Conservation (phyloP, 1,284 basidiomycete genomes). For the Phellopilus nigrolimitatus region DNA sequence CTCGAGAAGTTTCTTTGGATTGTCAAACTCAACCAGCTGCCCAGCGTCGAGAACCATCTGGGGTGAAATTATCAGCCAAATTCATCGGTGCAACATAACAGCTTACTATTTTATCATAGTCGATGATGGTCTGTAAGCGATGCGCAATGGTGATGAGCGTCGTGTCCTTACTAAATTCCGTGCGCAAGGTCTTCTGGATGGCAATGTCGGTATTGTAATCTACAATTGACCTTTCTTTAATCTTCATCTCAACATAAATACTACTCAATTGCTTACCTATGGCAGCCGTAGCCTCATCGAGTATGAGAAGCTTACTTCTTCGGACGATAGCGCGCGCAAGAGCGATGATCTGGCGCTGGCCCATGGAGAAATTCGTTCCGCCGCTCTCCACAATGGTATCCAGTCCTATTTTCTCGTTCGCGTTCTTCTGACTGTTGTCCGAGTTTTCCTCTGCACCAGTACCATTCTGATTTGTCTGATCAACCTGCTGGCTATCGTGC, state of each 20-base stretch:
- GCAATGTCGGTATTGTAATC: conserved; percentile 30
- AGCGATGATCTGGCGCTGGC: conserved; percentile 36
- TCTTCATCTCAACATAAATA: too few relatives aligned
- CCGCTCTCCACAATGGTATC: conserved; percentile 17
- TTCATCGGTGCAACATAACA: too few relatives aligned
- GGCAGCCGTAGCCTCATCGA: conserved; percentile 32
- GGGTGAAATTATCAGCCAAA: too few relatives aligned
- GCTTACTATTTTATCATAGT: conserved; percentile 23
- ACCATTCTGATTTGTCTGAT: conserved; percentile 39
- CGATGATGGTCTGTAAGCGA: conserved; percentile 34
- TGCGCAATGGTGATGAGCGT: conserved; percentile 67
- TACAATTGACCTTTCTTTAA: neutral
- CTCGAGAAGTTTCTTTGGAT: too few relatives aligned
- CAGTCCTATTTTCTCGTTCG: conserved; percentile 10
- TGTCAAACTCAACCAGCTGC: too few relatives aligned
- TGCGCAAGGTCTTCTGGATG: conserved; percentile 54
- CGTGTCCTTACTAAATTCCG: conserved; percentile 46
- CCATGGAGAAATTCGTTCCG: conserved; percentile 19
- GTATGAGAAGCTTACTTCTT: conserved; percentile 29
- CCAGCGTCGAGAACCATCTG: too few relatives aligned
- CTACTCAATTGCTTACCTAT: conserved; percentile 22
- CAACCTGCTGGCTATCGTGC: conserved; percentile 29
- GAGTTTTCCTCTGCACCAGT: conserved; percentile 23
- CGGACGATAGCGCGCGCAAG: conserved; percentile 37
- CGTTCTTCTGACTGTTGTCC: neutral